These are phyloP conservation scores for Coemansia sp. DNA, from an alignment of 192 early-diverging fungal genomes.

Conservation along the genomic window DNA sequence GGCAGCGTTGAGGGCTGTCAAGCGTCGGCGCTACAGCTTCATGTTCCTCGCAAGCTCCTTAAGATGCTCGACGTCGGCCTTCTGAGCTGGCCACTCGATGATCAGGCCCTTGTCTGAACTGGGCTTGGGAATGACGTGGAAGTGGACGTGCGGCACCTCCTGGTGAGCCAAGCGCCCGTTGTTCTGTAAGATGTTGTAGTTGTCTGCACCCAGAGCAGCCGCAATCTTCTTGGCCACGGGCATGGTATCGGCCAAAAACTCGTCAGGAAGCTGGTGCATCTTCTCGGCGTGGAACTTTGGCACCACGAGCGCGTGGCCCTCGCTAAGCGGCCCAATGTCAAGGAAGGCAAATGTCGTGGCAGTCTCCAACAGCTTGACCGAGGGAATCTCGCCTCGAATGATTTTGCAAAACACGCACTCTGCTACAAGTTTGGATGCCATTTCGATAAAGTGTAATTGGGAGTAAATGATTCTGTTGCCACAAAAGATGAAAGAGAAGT, in stretches of 20 bases:
- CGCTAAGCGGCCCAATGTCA: slow-evolving; percentile 77
- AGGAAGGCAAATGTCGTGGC: slow-evolving; percentile 80
- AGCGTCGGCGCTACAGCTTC: slow-evolving; percentile 31
- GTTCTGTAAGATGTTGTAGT: slow-evolving; percentile 96
- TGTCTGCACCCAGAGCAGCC: slow-evolving; percentile 65
- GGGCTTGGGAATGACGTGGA: slow-evolving; percentile 84
- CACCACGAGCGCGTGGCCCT: slow-evolving; percentile 69
- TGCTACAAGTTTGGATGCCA: slow-evolving; percentile 43
- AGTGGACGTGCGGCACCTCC: slow-evolving; percentile 92
- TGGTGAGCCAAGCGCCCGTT: slow-evolving; percentile 77
- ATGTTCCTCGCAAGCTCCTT: slow-evolving; percentile 41
- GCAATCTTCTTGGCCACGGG: slow-evolving; percentile 92
- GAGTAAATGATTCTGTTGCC: too few relatives aligned
- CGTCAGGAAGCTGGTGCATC: slow-evolving; percentile 89
- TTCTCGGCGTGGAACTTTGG: slow-evolving; percentile 76
- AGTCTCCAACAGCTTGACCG: slow-evolving; percentile 82
- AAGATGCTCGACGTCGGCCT: slow-evolving; percentile 59
- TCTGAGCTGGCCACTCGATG: slow-evolving; percentile 69
- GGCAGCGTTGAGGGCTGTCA: neutral
- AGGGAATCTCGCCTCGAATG: slow-evolving; percentile 81
- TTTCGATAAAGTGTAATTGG: too few relatives aligned
- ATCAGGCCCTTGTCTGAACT: slow-evolving; percentile 67
- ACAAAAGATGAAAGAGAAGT: too few relatives aligned
- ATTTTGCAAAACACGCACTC: slow-evolving; percentile 95
- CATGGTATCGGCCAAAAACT: slow-evolving; percentile 78